Evolutionary conservation across 139 green algal genomes (phyloP), one percentile per base, ranked within the genome.

Genomic region (Chlamydomonas applanata): DNA sequence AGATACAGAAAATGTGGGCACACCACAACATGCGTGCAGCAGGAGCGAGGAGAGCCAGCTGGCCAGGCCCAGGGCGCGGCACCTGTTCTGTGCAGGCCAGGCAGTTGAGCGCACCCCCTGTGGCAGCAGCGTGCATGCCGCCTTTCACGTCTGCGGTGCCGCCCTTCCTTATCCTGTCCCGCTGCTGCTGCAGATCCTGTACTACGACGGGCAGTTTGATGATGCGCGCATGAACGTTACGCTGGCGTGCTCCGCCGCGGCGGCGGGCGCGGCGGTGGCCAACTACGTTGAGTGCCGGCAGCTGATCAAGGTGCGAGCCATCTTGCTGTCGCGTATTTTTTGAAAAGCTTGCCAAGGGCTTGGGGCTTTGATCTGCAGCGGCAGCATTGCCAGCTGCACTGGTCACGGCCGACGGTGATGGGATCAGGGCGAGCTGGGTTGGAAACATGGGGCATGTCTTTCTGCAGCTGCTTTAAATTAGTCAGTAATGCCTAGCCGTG

Each of bases 191-290:
- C 86, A 93, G 81, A 93, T 98, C 45, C 71, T 97, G 57, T 99
- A 98, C 82, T 98, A 94, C 65, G 93, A 99, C 69, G 96, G 95
- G 7, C 96, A 98, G 84, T 98, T 99, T 80, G 89, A 99, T 75
- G 96, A 99, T 76, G 81, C 96, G 1, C 86, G 96, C 19, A 59
- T 98, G 45, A 92, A 91, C 54, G 84, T 98, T 16, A 71, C 87
- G 27, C 85, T 99, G 45, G 96, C 95, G 0, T 91, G 79, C 74
- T 97, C 95, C 0, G 93, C 96, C 0, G 94, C 94, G 1, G 82
- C 88, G 5, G 91, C 87, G 33, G 96, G 96, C 20, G 96, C 92
- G 1, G 84, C 81, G 1, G 86, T 97, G 33, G 34, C 89, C 36
- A 99, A 99, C 86, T 89, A 99, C 75, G 78, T 86, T 0, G 83